Base-by-base conservation (phyloP, 768 basidiomycete genomes). In the Baorangia bicolor region DNA sequence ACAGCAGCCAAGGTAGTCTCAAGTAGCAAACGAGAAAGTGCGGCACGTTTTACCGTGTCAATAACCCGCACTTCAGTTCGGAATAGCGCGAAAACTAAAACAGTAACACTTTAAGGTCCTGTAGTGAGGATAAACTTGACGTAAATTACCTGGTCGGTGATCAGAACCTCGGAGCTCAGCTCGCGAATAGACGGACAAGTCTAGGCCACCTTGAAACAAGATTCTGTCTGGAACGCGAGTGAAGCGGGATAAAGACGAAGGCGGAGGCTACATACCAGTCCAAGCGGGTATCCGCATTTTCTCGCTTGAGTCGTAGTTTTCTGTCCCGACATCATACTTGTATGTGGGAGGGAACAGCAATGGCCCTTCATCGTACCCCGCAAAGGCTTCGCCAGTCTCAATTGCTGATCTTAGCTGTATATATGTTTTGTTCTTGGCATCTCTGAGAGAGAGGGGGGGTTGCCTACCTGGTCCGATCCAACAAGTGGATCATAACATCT, bases 251-350 rank as follows among this genome's bases (percentile, higher is more conserved):
- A 2, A 31, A 21, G 11, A 46, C 25, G 38, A 20, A 21, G 37
- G 28, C 53, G 34, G 30, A 37, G 49, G 37, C 6, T 30, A 30
- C 81, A 56, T 53, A 94, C 94, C 94, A 64, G 96, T 98, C 95
- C 95, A 98, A 18, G 96, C 93, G 6, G 97, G 97, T 66, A 97
- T 88, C 25, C 97, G 83, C 81, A 87, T 84, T 76, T 98, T 99
- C 73, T 98, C 97, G 67, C 92, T 91, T 14, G 92, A 90, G 70
- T 99, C 97, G 69, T 98, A 99, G 45, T 79, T 78, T 58, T 97
- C 89, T 10, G 94, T 86, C 11, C 85, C 83, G 7, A 87, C 67
- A 66, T 90, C 86, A 66, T 95, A 98, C 59, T 92, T 90, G 75
- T 99, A 98, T 2, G 96, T 99, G 9, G 97, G 97, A 14, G 85